Conservation (phyloP, 2,329 filamentous ascomycete genomes). For the Hypoxylon sp. region DNA sequence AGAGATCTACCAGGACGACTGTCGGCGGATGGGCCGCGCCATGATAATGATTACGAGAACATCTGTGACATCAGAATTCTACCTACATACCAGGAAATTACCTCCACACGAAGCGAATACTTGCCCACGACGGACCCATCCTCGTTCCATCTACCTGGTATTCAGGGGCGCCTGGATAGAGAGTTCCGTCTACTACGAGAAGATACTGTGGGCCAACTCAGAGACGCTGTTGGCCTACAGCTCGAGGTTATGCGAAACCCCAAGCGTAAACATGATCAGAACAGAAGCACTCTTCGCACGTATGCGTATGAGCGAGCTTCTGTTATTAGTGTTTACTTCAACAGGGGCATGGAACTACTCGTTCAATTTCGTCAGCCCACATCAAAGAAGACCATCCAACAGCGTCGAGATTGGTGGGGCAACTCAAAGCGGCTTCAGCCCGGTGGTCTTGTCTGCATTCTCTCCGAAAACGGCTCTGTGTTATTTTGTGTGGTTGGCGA, state of each 20-base stretch:
- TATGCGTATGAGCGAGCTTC: conserved; percentile 54
- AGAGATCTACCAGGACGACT: conserved; percentile 54
- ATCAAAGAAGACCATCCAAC: conserved; percentile 36
- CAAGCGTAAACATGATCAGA: conserved; percentile 34
- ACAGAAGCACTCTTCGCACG: conserved; percentile 51
- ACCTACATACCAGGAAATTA: conserved; percentile 63
- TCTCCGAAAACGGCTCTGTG: conserved; percentile 56
- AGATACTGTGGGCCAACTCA: conserved; percentile 67
- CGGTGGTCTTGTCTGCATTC: conserved; percentile 64
- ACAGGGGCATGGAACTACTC: conserved; percentile 59
- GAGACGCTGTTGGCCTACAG: conserved; percentile 61
- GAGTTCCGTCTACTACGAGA: conserved; percentile 69
- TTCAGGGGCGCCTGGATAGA: conserved; percentile 64
- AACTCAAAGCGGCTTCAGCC: conserved; percentile 62
- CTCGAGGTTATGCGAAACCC: conserved; percentile 53
- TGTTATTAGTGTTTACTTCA: conserved; percentile 23
- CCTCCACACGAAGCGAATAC: conserved; percentile 59
- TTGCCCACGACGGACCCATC: conserved; percentile 58
- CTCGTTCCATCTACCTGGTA: conserved; percentile 58
- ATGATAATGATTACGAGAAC: conserved; percentile 64
- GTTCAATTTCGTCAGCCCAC: conserved; percentile 62
- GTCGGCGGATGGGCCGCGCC: conserved; percentile 54
- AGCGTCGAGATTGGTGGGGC: conserved; percentile 65
- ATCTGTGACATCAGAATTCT: conserved; percentile 63
- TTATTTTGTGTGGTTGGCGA: conserved; percentile 60